These are phyloP conservation scores for Dendrocalamus sinicus DNA, from an alignment of 176 grass and related monocot genomes.

Conservation along the genomic window DNA sequence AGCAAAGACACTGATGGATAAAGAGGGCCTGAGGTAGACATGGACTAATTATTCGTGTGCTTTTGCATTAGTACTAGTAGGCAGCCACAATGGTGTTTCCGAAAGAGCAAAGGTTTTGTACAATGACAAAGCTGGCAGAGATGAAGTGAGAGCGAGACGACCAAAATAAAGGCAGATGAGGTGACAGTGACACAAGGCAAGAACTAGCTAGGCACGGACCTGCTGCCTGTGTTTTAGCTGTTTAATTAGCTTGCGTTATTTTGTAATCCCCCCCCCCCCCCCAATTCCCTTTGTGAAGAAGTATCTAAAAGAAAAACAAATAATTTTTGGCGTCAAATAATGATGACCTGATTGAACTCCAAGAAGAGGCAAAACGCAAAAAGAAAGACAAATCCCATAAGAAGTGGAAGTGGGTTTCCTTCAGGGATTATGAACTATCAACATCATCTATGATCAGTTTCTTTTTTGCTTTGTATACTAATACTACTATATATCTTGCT, in stretches of 20 bases:
- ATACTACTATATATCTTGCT: conserved; percentile 39
- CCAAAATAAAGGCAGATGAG: conserved; percentile 38
- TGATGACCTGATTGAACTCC: conserved; percentile 8
- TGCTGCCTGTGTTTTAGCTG: conserved; percentile 29
- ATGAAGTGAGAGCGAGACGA: conserved; percentile 27
- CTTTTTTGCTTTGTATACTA: conserved; percentile 33
- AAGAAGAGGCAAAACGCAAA: neutral
- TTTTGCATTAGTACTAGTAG: conserved; percentile 25
- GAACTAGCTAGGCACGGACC: conserved; percentile 29
- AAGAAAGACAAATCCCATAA: conserved; percentile 42
- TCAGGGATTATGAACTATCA: conserved; percentile 43
- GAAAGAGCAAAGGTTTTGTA: conserved; percentile 42
- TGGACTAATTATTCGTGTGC: conserved; percentile 9
- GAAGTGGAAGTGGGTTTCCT: conserved; percentile 46
- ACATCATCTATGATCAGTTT: conserved; percentile 51
- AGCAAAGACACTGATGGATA: conserved; percentile 41
- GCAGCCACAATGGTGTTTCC: conserved; percentile 25
- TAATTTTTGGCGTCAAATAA: conserved; percentile 4
- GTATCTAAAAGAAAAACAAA: conserved; percentile 39
- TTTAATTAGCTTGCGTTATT: conserved; percentile 47
- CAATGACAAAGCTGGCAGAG: conserved; percentile 38
- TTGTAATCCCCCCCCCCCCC: conserved; percentile 43
- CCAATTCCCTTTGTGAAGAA: conserved; percentile 46
- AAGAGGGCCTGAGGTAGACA: conserved; percentile 36
- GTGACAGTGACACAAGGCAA: conserved; percentile 36